phyloP scores from a whole-genome alignment of 2,329 filamentous ascomycete species.

The Fusarium sororula region DNA sequence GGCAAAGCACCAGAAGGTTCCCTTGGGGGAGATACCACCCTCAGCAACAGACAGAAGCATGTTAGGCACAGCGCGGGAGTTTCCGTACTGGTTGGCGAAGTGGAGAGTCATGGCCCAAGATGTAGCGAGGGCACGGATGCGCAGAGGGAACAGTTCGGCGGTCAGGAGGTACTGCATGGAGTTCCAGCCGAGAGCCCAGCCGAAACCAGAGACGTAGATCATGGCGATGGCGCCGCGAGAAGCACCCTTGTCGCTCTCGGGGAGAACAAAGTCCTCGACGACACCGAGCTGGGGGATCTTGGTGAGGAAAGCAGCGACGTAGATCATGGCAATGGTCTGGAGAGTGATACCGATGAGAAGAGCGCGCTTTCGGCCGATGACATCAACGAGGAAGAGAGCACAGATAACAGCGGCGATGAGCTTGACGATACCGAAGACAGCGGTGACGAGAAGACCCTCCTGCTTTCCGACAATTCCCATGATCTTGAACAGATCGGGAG shows the following conservation, averaged over 20 bases:
- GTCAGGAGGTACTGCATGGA: constrained; percentile 82
- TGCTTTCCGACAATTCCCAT: constrained; percentile 74
- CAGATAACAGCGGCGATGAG: constrained; percentile 72
- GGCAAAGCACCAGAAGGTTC: constrained; percentile 82
- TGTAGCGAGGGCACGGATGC: constrained; percentile 75
- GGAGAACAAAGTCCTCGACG: constrained; percentile 58
- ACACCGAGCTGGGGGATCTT: constrained; percentile 67
- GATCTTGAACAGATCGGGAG: constrained; percentile 75
- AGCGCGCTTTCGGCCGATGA: constrained; percentile 77
- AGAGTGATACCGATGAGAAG: constrained; percentile 68
- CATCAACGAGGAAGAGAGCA: constrained; percentile 81
- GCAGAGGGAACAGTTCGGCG: constrained; percentile 79
- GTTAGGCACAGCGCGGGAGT: constrained; percentile 76
- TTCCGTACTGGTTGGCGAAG: constrained; percentile 82
- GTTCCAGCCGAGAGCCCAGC: constrained; percentile 79
- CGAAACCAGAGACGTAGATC: constrained; percentile 75
- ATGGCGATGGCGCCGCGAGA: constrained; percentile 76
- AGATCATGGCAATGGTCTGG: constrained; percentile 69
- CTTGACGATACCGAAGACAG: constrained; percentile 80
- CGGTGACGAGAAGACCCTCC: constrained; percentile 77
- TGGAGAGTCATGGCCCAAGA: constrained; percentile 81
- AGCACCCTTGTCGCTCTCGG: constrained; percentile 59
- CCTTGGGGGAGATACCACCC: constrained; percentile 65
- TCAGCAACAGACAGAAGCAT: constrained; percentile 67
- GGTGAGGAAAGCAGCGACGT: constrained; percentile 69